Conservation (phyloP, 1,284 basidiomycete genomes). For the Cutaneotrichosporon cyanovorans region DNA sequence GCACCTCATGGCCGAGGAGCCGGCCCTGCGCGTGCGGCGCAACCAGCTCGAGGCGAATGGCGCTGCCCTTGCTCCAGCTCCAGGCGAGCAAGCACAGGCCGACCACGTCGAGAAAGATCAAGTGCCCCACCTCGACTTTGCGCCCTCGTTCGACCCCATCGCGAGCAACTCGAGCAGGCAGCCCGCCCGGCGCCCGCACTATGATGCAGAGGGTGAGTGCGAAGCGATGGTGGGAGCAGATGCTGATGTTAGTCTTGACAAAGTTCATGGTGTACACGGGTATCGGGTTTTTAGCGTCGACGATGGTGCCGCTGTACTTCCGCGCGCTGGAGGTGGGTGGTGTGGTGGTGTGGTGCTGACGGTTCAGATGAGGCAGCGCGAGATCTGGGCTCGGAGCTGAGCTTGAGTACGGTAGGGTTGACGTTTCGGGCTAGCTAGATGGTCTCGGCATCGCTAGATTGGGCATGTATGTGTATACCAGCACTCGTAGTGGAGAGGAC, state of each 20-base stretch:
- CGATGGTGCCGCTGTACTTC: constrained; percentile 50
- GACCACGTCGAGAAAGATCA: neutral
- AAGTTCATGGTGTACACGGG: constrained; percentile 86
- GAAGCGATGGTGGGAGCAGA: too few species aligned
- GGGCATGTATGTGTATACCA: too few species aligned
- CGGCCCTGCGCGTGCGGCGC: constrained; percentile 1
- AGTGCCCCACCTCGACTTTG: neutral
- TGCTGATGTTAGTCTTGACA: constrained; percentile 60
- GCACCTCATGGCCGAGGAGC: neutral
- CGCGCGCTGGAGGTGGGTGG: too few species aligned
- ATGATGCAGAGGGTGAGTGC: constrained; percentile 68
- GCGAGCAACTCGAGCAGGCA: constrained; percentile 5
- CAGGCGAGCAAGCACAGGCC: neutral
- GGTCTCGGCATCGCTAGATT: too few species aligned
- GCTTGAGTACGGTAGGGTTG: neutral
- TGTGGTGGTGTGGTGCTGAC: neutral
- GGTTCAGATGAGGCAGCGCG: neutral
- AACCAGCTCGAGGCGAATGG: neutral
- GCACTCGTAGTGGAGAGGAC: too few species aligned
- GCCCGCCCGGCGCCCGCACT: constrained; percentile 2
- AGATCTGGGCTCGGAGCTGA: too few species aligned
- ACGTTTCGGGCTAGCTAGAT: too few species aligned
- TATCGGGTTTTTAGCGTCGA: constrained; percentile 63
- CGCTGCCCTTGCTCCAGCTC: too few species aligned
- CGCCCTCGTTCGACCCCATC: constrained; percentile 6